Conservation (phyloP, 2,329 filamentous ascomycete species). For the Aureobasidium sp. region DNA sequence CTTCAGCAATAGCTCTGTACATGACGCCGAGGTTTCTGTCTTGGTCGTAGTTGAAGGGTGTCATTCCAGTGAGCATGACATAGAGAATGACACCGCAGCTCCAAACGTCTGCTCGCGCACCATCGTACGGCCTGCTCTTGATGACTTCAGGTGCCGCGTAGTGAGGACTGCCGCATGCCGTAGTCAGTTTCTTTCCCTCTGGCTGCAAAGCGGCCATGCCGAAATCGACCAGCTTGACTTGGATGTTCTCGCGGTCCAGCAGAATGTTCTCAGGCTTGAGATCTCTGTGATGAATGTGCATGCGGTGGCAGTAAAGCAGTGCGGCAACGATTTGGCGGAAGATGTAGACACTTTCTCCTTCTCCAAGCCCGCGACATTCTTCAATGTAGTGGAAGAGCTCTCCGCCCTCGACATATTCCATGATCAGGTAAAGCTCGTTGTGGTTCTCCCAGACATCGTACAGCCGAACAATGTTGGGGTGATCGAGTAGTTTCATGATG, state of each 20-base stretch:
- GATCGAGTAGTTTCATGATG: slow-evolving; percentile 92
- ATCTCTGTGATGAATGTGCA: slow-evolving; percentile 93
- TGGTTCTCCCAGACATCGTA: slow-evolving; percentile 98
- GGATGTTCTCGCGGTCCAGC: slow-evolving; percentile 57
- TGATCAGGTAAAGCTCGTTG: slow-evolving; percentile 90
- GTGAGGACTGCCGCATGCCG: slow-evolving; percentile 91
- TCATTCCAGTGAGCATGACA: slow-evolving; percentile 71
- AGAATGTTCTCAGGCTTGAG: slow-evolving; percentile 97
- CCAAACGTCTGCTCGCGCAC: slow-evolving; percentile 87
- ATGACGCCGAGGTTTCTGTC: slow-evolving; percentile 54
- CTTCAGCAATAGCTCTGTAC: slow-evolving; percentile 48
- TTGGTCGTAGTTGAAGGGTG: slow-evolving; percentile 66
- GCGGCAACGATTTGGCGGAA: slow-evolving; percentile 92
- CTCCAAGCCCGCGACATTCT: slow-evolving; percentile 59
- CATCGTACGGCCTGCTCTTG: slow-evolving; percentile 66
- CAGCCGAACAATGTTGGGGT: slow-evolving; percentile 87
- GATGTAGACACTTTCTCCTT: slow-evolving; percentile 72
- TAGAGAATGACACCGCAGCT: slow-evolving; percentile 86
- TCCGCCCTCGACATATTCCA: slow-evolving; percentile 79
- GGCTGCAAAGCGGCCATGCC: slow-evolving; percentile 94
- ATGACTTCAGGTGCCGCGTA: slow-evolving; percentile 94
- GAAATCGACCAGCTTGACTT: slow-evolving; percentile 93
- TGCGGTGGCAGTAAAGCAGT: slow-evolving; percentile 83
- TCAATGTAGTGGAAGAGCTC: slow-evolving; percentile 87
- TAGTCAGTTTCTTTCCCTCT: slow-evolving; percentile 66